Conservation (phyloP, 192 early-diverging fungal genomes). For the Coemansia erecta region DNA sequence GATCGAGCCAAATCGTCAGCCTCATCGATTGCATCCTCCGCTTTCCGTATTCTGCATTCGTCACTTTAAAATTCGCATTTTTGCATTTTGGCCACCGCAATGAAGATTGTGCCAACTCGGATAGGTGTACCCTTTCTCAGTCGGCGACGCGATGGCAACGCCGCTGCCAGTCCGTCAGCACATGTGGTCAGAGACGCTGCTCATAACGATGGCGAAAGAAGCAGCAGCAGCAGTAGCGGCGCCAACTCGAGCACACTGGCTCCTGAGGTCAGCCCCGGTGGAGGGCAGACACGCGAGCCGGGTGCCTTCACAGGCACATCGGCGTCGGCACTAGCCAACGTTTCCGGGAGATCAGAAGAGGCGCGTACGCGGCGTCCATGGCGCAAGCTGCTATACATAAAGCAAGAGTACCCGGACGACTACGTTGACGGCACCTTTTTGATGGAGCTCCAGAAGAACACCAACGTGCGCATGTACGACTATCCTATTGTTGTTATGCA, state of each 20-base stretch:
- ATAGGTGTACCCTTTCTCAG: slow-evolving; percentile 18
- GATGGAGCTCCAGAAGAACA: slow-evolving; percentile 85
- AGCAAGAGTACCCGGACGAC: slow-evolving; percentile 88
- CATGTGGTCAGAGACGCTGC: neutral
- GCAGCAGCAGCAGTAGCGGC: neutral
- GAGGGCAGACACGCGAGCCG: neutral
- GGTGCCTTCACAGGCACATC: neutral
- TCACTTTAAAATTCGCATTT: no score
- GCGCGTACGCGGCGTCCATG: slow-evolving; percentile 49
- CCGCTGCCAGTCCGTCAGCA: neutral
- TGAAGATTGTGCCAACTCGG: slow-evolving; percentile 15
- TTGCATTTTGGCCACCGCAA: neutral
- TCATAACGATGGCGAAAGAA: no score
- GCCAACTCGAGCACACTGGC: neutral
- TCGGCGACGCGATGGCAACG: slow-evolving; percentile 6
- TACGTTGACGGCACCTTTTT: slow-evolving; percentile 89
- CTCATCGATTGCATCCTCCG: no score
- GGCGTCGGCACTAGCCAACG: neutral
- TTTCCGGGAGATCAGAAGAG: neutral
- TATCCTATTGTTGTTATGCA: slow-evolving; percentile 79
- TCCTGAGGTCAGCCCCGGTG: no score
- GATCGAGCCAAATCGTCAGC: no score
- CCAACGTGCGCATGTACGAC: slow-evolving; percentile 79
- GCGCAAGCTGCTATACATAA: slow-evolving; percentile 82
- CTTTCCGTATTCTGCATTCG: neutral